phyloP scores from a whole-genome alignment of 164 flowering plant species.

The Amborella trichopoda region DNA sequence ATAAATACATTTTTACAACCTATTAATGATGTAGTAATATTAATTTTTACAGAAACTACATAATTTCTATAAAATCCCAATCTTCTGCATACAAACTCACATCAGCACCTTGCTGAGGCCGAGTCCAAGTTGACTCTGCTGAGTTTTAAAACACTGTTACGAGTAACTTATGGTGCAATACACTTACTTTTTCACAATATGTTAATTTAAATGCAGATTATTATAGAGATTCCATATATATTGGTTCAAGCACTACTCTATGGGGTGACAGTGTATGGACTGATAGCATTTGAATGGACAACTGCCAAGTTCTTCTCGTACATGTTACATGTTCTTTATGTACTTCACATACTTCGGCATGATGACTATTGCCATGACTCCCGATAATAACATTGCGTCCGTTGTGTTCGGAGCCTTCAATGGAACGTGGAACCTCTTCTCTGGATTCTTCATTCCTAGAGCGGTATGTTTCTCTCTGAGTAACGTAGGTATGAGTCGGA shows the following conservation, averaged over 20 bases:
- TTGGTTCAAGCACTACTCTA: conserved; percentile 30
- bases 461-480: conserved; percentile 18
- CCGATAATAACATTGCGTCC: conserved; percentile 16
- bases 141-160: too few species aligned
- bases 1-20: too few species aligned
- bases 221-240: conserved; percentile 39
- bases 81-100: too few species aligned
- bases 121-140: too few species aligned
- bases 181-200: too few species aligned
- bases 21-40: too few species aligned
- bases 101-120: too few species aligned
- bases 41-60: too few species aligned
- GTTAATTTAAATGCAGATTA: conserved; percentile 13
- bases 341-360: conserved; percentile 21
- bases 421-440: conserved; percentile 18
- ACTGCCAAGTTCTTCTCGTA: conserved; percentile 18
- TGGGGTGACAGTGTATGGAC: conserved; percentile 36
- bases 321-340: conserved; percentile 13
- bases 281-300: conserved; percentile 43
- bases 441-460: conserved; percentile 24
- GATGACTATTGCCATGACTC: conserved; percentile 21
- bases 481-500: too few species aligned
- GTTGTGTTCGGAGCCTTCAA: conserved; percentile 20
- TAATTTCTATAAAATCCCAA: too few species aligned
- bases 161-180: too few species aligned